These are phyloP conservation scores for Dothistroma pini DNA, from an alignment of 2,329 filamentous ascomycete species.

Conservation along the genomic window DNA sequence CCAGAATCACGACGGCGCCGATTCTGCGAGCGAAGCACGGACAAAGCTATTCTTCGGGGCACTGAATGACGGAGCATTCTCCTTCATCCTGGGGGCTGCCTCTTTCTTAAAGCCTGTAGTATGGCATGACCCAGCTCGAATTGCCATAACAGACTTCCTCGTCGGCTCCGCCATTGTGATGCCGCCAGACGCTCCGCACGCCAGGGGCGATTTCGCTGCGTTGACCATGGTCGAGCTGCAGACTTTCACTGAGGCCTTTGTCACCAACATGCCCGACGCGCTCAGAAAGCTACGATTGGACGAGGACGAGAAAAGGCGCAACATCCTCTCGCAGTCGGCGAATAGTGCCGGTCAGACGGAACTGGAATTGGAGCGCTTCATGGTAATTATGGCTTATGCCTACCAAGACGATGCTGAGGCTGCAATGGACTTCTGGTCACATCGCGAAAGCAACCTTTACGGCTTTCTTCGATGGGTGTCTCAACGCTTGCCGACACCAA, in stretches of 20 bases:
- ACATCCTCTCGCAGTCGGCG: constrained; percentile 39
- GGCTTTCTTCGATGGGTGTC: constrained; percentile 99
- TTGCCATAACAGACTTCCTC: constrained; percentile 75
- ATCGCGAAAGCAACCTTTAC: constrained; percentile 86
- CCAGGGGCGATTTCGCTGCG: constrained; percentile 68
- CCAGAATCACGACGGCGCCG: constrained; percentile 16
- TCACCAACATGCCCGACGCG: constrained; percentile 91
- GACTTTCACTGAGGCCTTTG: constrained; percentile 84
- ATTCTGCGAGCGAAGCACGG: constrained; percentile 52
- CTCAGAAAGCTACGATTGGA: constrained; percentile 80
- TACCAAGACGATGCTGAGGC: constrained; percentile 83
- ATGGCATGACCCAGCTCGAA: constrained; percentile 84
- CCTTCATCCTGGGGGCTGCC: constrained; percentile 82
- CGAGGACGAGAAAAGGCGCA: constrained; percentile 76
- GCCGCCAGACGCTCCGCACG: constrained; percentile 60
- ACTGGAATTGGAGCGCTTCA: constrained; percentile 74
- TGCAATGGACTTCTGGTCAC: constrained; percentile 84
- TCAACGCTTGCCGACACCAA: constrained; percentile 86
- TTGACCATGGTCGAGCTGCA: constrained; percentile 79
- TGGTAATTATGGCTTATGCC: constrained; percentile 86
- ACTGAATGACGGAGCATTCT: constrained; percentile 83
- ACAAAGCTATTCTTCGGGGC: constrained; percentile 67
- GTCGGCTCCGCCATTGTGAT: constrained; percentile 74
- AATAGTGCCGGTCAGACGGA: constrained; percentile 37
- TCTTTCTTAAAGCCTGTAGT: constrained; percentile 75